Evolutionary conservation across 148 eudicot genomes (phyloP), one percentile per base, ranked within the genome.

Genomic region (Diospyros lotus): DNA sequence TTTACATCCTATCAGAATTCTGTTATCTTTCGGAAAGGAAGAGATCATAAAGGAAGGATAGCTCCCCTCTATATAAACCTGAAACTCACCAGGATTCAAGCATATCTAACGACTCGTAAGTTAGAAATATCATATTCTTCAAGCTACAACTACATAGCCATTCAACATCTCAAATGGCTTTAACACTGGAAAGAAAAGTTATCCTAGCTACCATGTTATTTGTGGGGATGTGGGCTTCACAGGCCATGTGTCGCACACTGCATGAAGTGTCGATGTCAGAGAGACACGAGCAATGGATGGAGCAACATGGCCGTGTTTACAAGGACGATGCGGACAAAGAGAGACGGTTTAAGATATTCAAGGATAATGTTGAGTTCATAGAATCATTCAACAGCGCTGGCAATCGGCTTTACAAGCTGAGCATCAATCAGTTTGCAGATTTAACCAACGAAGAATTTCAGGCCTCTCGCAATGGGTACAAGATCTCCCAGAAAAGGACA

Each of bases 361-460:
- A 70, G 64, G 69, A 71, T 45, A 82, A 82, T 9, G 73, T 75
- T 44, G 43, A 69, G 50, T 78, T 53, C 54, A 78, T 82, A 1
- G 74, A 78, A 14, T 51, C 79, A 1, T 66, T 82, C 54, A 82
- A 78, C 44, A 64, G 11, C 12, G 84, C 56, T 1, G 76, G 76
- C 9, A 58, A 58, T 58, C 63, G 69, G 40, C 60, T 58, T 70
- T 82, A 82, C 76, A 74, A 75, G 70, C 81, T 82, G 2, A 56
- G 76, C 52, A 10, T 82, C 9, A 78, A 82, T 46, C 39, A 65
- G 8, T 82, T 82, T 71, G 81, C 84, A 18, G 79, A 82, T 58
- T 63, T 71, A 54, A 82, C 84, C n/a, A 78, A 78, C 55, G 81
- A 82, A 9, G 84, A 82, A 7, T 82, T 82, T 15, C 46, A 42